Percentiles rank a stretch among this genome's conserved stretches.
These are phyloP conservation scores for Psilocybe subaeruginosa DNA, from an alignment of 768 basidiomycete species.

Conservation along the genomic window DNA sequence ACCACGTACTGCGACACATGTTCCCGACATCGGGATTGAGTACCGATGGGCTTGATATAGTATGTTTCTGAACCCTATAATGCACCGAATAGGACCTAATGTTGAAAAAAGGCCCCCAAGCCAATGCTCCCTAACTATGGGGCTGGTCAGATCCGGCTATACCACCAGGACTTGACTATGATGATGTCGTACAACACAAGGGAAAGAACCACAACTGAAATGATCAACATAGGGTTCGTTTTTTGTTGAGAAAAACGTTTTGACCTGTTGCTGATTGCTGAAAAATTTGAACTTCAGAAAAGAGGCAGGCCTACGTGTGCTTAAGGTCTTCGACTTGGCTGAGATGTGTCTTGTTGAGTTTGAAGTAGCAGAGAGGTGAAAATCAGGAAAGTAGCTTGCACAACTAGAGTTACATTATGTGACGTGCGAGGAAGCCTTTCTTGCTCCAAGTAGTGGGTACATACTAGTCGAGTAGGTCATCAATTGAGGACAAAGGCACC, in stretches of 20 bases:
- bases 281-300: neutral
- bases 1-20: conserved; percentile 15
- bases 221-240: conserved; percentile 18
- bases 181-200: conserved; percentile 42
- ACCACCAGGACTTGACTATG: conserved; percentile 51
- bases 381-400: no score
- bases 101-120: conserved; percentile 34
- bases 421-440: no score
- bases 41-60: conserved; percentile 21
- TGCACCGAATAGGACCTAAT: no score
- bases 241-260: neutral
- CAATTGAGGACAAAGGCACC: no score
- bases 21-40: conserved; percentile 3
- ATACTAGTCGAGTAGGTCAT: no score
- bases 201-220: conserved; percentile 42
- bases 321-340: conserved; percentile 11
- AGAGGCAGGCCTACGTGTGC: conserved; percentile 5
- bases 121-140: conserved; percentile 54
- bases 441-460: no score
- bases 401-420: no score
- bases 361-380: neutral
- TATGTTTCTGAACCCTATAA: neutral
- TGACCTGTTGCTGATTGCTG: neutral
- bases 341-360: conserved; percentile 17
- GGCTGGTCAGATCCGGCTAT: conserved; percentile 40